These are phyloP conservation scores for Solanum hybrid DNA, from an alignment of 305 asterid species.

Conservation along the genomic window DNA sequence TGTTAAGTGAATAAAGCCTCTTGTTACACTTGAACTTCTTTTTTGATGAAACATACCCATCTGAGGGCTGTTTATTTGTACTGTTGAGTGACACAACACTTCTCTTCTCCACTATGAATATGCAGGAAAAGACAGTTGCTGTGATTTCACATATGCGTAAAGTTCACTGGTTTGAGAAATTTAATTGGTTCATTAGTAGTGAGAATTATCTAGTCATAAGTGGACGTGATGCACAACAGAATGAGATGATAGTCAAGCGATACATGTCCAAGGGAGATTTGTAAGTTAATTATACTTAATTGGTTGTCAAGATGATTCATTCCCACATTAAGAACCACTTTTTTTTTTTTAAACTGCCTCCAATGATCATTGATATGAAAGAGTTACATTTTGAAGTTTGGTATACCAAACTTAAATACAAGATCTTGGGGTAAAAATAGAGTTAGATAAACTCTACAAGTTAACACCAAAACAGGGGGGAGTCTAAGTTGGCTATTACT, in stretches of 20 bases:
- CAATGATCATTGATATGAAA: not conserved
- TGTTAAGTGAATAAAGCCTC: not conserved
- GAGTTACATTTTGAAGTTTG: not conserved
- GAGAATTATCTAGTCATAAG: slow-evolving; percentile 92
- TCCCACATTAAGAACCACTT: not conserved
- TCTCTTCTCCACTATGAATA: not conserved
- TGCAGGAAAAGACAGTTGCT: slow-evolving; percentile 91
- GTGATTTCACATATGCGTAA: slow-evolving; percentile 90
- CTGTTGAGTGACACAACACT: not conserved
- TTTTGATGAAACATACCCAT: not conserved
- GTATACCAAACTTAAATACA: not conserved
- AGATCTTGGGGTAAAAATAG: not conserved
- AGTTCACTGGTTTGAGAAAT: slow-evolving; percentile 99
- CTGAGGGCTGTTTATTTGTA: not conserved
- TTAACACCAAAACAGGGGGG: not conserved
- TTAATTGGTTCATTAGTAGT: slow-evolving; percentile 96
- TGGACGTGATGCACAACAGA: slow-evolving; percentile 96
- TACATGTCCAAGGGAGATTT: slow-evolving; percentile 96
- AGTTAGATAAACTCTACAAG: not conserved
- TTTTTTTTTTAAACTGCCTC: not conserved
- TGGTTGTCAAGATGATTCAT: not conserved
- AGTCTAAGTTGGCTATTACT: not conserved
- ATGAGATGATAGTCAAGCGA: slow-evolving; percentile 97
- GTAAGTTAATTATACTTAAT: slow-evolving; percentile 39
- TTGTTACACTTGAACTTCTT: not conserved